Evolutionary conservation across 495 filamentous ascomycete genomes (phyloP).

Genomic region (Neurospora sp.): DNA sequence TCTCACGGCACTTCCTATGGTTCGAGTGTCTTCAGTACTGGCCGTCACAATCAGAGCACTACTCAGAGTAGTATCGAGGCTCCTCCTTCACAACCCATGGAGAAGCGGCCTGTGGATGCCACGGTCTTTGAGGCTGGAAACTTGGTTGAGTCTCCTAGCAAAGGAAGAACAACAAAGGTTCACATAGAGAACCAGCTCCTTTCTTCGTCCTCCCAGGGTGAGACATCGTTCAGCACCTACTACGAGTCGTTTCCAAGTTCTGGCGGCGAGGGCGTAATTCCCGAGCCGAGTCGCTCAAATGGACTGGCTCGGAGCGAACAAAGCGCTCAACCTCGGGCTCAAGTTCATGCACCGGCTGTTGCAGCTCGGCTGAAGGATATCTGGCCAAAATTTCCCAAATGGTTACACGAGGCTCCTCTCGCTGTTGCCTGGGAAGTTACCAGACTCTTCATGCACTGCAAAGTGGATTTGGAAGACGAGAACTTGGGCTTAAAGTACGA

Average conservation of each 20-base stretch:
- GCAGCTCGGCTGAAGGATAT: constrained; percentile 13
- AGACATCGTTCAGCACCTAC: neutral
- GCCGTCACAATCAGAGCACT: constrained; percentile 3
- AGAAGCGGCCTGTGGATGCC: neutral
- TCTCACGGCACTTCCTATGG: constrained; percentile 10
- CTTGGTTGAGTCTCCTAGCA: neutral
- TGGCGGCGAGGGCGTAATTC: neutral
- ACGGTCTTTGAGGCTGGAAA: neutral
- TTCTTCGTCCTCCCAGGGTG: neutral
- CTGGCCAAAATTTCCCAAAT: constrained; percentile 26
- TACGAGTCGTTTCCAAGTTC: neutral
- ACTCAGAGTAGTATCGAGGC: constrained; percentile 20
- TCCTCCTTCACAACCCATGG: neutral
- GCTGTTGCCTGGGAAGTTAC: constrained; percentile 37
- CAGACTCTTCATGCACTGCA: constrained; percentile 32
- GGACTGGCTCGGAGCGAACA: neutral
- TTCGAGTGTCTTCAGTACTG: constrained; percentile 19
- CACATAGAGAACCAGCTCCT: neutral
- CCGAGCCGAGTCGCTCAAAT: neutral
- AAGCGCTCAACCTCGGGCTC: neutral
- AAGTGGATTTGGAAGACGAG: constrained; percentile 21
- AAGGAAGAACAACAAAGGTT: neutral
- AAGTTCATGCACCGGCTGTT: neutral
- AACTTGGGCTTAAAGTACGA: constrained; percentile 20
- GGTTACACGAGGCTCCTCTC: constrained; percentile 28